Evolutionary conservation across 306 rosid species (phyloP).

Genomic region (Astragalus membranaceus): DNA sequence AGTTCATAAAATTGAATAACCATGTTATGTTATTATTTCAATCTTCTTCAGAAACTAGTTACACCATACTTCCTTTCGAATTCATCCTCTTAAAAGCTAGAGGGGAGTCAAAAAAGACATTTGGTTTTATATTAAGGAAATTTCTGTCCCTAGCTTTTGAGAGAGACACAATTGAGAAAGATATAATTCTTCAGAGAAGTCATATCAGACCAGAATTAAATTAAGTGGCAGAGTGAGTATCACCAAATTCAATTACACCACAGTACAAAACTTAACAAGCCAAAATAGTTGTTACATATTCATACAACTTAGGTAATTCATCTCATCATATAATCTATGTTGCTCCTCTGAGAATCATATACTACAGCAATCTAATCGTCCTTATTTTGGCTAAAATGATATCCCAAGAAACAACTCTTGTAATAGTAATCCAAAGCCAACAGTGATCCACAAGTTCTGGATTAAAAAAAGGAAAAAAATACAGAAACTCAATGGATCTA

Average conservation of each 20-base stretch:
- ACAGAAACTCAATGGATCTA: constrained; percentile 24
- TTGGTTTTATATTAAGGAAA: too few species aligned
- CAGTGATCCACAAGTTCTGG: constrained; percentile 16
- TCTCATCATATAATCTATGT: constrained; percentile 40
- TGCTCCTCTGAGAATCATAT: constrained; percentile 35
- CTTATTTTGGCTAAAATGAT: constrained; percentile 40
- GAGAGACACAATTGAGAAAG: constrained; percentile 6
- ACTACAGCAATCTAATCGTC: constrained; percentile 23
- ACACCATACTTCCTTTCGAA: not conserved
- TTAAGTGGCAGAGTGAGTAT: constrained; percentile 13
- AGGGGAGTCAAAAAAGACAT: not conserved
- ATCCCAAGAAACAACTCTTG: constrained; percentile 35
- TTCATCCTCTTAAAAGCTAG: not conserved
- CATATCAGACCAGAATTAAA: not conserved
- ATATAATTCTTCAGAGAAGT: not conserved
- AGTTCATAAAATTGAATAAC: too few species aligned
- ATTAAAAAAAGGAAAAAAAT: constrained; percentile 12
- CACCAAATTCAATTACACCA: constrained; percentile 38
- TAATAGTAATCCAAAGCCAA: constrained; percentile 16
- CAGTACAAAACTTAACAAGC: constrained; percentile 45
- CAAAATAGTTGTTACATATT: constrained; percentile 49
- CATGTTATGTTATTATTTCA: constrained; percentile 3
- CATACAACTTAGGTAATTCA: constrained; percentile 31
- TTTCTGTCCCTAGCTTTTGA: not conserved
- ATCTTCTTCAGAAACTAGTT: not conserved